Base-by-base conservation (phyloP, 2,329 filamentous ascomycete genomes). In the Penicillium brevicompactum region DNA sequence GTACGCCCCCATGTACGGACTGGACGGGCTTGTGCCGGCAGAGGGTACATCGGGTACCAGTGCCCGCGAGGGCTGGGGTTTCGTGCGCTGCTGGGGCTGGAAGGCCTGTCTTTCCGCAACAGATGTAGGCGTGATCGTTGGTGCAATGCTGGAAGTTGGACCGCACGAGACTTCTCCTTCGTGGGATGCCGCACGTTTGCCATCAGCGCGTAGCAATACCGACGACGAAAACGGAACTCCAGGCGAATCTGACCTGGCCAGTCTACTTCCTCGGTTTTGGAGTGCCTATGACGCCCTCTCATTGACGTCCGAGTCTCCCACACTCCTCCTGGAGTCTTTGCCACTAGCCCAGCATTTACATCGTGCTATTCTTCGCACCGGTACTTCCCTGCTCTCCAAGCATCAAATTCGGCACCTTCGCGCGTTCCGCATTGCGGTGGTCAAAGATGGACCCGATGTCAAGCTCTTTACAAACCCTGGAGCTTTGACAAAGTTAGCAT, bases 31-130 rank as follows among this genome's bases (percentile, higher is more conserved):
- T 67, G 92, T 99, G 0, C 93, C 93, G 1, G 85, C 88, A 4
- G 84, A 87, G 10, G 87, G 89, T 56, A 87, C 87, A 5, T 87
- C 89, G 4, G 84, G 84, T 63, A 86, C 88, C 61, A 84, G 86
- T 49, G 87, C 82, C 16, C 93, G 93, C 69, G 92, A 96, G 71
- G 92, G 92, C 10, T 97, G 93, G 93, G 93, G 94, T 0, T 99
- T 97, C 69, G 93, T 97, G 16, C 85, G 92, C 55, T 96, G 91
- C 70, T 99, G 94, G 94, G 94, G 94, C 10, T 99, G 92, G 92
- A 89, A 92, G 70, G 93, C 92, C 1, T 97, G 93, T 47, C 80
- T 97, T 24, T 95, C 90, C 58, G 94, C 94, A 5, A 90, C 93
- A 46, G 94, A 99, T 70, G 91, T 97, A 0, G 91, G 91, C n/a